Conservation (phyloP, 2,329 filamentous ascomycete genomes). For the Claviceps humidiphila region DNA sequence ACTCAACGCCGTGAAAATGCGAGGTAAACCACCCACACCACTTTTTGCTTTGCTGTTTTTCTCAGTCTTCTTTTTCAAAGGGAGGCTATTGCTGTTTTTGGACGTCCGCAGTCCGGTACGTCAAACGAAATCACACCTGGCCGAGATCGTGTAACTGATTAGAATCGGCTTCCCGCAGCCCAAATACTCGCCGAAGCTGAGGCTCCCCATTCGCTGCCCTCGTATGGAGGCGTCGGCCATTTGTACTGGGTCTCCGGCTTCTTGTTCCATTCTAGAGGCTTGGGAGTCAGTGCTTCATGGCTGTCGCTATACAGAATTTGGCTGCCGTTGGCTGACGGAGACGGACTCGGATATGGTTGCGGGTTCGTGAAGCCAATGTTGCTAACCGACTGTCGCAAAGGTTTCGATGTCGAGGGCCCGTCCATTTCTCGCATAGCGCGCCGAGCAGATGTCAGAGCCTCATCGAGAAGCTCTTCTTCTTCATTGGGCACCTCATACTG, state of each 20-base stretch:
- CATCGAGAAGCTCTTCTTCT: conserved; percentile 89
- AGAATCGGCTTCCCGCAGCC: conserved; percentile 54
- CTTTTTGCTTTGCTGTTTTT: conserved; percentile 5
- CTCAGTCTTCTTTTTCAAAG: conserved; percentile 6
- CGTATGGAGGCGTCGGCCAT: conserved; percentile 92
- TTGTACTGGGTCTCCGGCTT: conserved; percentile 46
- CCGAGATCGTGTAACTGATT: conserved; percentile 9
- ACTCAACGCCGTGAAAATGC: conserved; percentile 5
- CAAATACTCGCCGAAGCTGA: conserved; percentile 72
- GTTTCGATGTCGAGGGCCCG: conserved; percentile 24
- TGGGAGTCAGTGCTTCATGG: conserved; percentile 48
- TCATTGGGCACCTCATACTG: conserved; percentile 93
- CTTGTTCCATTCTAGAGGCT: conserved; percentile 56
- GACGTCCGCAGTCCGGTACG: not conserved
- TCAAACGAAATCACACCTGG: too few relatives aligned
- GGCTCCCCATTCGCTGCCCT: conserved; percentile 83
- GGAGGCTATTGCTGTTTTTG: conserved; percentile 10
- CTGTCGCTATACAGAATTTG: conserved; percentile 59
- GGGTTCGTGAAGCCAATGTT: conserved; percentile 42
- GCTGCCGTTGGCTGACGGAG: conserved; percentile 74
- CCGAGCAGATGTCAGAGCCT: conserved; percentile 67
- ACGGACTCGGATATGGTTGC: conserved; percentile 47
- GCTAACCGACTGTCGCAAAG: conserved; percentile 49
- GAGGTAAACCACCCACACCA: conserved; percentile 7
- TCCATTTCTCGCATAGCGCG: conserved; percentile 61